A percentile compares a stretch with the other conserved stretches of the same genome.
These are phyloP conservation scores for Pleurotus pulmonarius DNA, from an alignment of 768 basidiomycete species.

Conservation along the genomic window DNA sequence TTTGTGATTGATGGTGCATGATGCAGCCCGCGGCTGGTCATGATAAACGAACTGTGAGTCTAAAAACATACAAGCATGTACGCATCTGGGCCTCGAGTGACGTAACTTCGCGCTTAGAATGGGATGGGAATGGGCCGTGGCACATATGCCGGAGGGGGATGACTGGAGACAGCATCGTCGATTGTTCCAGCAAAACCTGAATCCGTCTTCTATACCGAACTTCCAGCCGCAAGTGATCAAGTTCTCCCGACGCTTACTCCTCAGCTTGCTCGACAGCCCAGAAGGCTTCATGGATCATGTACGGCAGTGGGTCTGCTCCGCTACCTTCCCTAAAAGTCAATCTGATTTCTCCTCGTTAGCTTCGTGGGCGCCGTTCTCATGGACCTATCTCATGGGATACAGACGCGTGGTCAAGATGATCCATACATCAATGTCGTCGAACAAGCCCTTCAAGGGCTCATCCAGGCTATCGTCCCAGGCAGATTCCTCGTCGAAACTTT, in stretches of 20 bases:
- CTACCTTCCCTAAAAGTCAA: not conserved
- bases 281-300: constrained; percentile 11
- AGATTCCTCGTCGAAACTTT: constrained; percentile 2
- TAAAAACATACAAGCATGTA: not conserved
- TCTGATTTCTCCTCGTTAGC: not conserved
- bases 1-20: constrained; percentile 2
- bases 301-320: constrained; percentile 4
- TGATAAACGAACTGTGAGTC: constrained; percentile 19
- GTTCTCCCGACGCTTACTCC: constrained; percentile 11
- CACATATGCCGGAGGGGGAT: constrained; percentile 19
- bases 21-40: constrained; percentile 23
- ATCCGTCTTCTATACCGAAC: constrained; percentile 8
- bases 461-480: constrained; percentile 11
- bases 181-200: constrained; percentile 21
- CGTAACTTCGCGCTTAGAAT: constrained; percentile 14
- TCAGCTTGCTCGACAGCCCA: constrained; percentile 10
- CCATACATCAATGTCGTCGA: constrained; percentile 18
- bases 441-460: constrained; percentile 13
- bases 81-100: not conserved
- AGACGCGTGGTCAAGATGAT: constrained; percentile 16
- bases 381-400: constrained; percentile 18
- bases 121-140: constrained; percentile 20
- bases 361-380: constrained; percentile 13
- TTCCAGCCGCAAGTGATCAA: constrained; percentile 12
- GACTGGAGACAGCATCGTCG: constrained; percentile 20